Conservation (phyloP, 2,329 filamentous ascomycete species). For the Beauveria sp. region DNA sequence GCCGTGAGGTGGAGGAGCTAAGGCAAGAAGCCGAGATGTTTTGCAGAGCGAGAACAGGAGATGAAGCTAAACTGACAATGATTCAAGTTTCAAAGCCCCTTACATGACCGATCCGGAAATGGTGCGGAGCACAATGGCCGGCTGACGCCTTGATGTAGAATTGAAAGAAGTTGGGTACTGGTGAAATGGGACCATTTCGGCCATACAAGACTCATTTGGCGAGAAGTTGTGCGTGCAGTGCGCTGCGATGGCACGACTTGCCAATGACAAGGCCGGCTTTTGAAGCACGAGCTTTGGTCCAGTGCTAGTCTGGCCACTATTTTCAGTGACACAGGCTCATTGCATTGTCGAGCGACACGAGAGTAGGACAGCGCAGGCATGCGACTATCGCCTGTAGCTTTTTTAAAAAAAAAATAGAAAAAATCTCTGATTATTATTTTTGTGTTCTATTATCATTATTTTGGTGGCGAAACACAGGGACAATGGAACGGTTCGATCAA, state of each 20-base stretch:
- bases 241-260: not conserved
- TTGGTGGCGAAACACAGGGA: not conserved
- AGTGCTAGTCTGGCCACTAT: not conserved
- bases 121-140: too few species aligned
- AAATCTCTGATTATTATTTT: not conserved
- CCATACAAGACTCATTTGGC: not conserved
- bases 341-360: not conserved
- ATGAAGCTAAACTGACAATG: not conserved
- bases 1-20: not conserved
- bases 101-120: not conserved
- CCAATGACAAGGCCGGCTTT: not conserved
- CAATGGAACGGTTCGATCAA: not conserved
- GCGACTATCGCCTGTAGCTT: not conserved
- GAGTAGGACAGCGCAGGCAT: not conserved
- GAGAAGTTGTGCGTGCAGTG: not conserved
- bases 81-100: not conserved
- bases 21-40: not conserved
- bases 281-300: not conserved
- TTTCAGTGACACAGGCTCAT: not conserved
- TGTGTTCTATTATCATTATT: not conserved
- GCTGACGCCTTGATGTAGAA: too few species aligned
- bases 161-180: not conserved
- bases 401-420: not conserved
- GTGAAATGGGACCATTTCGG: conserved; percentile 1
- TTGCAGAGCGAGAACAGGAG: not conserved